A percentile compares a stretch with the other conserved stretches of the same genome.
phyloP scores from a whole-genome alignment of 805 yeast species.

The Zygosaccharomyces gambellarensis region DNA sequence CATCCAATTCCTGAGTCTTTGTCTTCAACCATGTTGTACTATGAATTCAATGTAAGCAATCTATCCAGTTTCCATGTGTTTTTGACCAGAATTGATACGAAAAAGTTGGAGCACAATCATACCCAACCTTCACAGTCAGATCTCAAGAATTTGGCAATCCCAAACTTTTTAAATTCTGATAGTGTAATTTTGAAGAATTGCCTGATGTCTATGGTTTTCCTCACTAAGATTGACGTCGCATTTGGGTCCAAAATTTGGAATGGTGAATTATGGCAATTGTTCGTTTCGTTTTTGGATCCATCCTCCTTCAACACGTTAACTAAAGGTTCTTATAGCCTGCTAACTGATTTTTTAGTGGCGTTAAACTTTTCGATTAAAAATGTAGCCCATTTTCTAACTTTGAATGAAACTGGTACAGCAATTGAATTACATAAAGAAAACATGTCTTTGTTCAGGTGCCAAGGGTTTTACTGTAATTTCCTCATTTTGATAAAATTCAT shows the following conservation, averaged over 20 bases:
- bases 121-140: slow-evolving; percentile 8
- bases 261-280: slow-evolving; percentile 19
- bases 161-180: slow-evolving; percentile 19
- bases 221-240: slow-evolving; percentile 21
- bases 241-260: slow-evolving; percentile 28
- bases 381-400: slow-evolving; percentile 21
- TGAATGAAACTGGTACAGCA: slow-evolving; percentile 12
- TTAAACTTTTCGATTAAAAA: slow-evolving; percentile 33
- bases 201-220: slow-evolving; percentile 29
- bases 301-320: slow-evolving; percentile 22
- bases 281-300: slow-evolving; percentile 23
- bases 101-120: slow-evolving; percentile 26
- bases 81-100: slow-evolving; percentile 28
- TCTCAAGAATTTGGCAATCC: background rate
- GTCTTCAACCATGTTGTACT: slow-evolving; percentile 26
- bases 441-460: slow-evolving; percentile 29
- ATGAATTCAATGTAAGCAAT: slow-evolving; percentile 25
- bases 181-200: slow-evolving; percentile 26
- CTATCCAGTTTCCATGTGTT: slow-evolving; percentile 26
- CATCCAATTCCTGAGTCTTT: slow-evolving; percentile 30
- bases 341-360: slow-evolving; percentile 32
- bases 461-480: slow-evolving; percentile 31
- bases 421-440: slow-evolving; percentile 20
- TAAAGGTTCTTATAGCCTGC: slow-evolving; percentile 26
- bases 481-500: slow-evolving; percentile 29